Conservation (phyloP, 2,329 filamentous ascomycete genomes). For the Botrytis hyacinthi region DNA sequence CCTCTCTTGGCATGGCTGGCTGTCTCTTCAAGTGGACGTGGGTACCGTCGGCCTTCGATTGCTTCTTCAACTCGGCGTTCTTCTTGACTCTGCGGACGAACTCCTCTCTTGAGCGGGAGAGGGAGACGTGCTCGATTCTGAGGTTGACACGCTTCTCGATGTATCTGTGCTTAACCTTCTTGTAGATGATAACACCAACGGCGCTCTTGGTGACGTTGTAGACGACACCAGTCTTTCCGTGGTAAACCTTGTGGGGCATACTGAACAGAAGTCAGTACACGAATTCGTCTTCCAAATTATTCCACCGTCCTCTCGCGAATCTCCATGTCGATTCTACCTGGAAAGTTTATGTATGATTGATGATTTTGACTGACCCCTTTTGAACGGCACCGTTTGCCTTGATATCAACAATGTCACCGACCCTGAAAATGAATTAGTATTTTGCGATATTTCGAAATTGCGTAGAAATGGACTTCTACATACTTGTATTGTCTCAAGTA, state of each 20-base stretch:
- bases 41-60: slow-evolving; percentile 87
- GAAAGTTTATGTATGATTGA: not conserved
- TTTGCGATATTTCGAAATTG: slow-evolving; percentile 19
- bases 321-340: not conserved
- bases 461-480: slow-evolving; percentile 35
- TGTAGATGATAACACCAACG: slow-evolving; percentile 98
- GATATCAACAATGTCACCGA: slow-evolving; percentile 98
- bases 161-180: slow-evolving; percentile 99
- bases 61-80: slow-evolving; percentile 88
- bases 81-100: slow-evolving; percentile 96
- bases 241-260: slow-evolving; percentile 99
- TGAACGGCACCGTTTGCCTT: slow-evolving; percentile 98
- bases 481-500: slow-evolving; percentile 94
- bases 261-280: slow-evolving; percentile 38
- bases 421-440: slow-evolving; percentile 57
- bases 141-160: slow-evolving; percentile 99
- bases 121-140: slow-evolving; percentile 93
- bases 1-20: slow-evolving; percentile 74
- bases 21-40: slow-evolving; percentile 92
- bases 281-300: not conserved
- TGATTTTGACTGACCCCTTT: slow-evolving; percentile 73
- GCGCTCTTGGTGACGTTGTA: slow-evolving; percentile 99
- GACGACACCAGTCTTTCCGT: slow-evolving; percentile 97
- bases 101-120: slow-evolving; percentile 93
- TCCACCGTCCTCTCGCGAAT: not conserved